Evolutionary conservation across 768 basidiomycete genomes (phyloP).

Genomic region (Tulasnella calospora): DNA sequence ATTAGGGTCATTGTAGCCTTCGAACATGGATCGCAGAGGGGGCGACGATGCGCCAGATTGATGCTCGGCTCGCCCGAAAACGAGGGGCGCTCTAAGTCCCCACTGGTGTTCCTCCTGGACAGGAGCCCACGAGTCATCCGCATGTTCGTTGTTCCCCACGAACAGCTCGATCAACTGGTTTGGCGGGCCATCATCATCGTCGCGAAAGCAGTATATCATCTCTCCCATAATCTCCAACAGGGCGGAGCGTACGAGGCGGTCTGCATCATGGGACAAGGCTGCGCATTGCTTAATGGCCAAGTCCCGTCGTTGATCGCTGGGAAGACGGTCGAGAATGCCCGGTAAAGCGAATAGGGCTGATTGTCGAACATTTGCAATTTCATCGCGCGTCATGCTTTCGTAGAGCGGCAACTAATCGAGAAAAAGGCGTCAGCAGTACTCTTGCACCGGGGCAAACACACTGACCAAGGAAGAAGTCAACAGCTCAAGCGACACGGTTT

Average conservation of each 20-base stretch:
- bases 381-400: slow-evolving; percentile 60
- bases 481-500: slow-evolving; percentile 74
- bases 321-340: slow-evolving; percentile 64
- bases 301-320: slow-evolving; percentile 50
- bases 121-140: background rate
- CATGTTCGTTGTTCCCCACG: slow-evolving; percentile 51
- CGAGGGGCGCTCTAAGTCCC: slow-evolving; percentile 8
- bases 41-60: slow-evolving; percentile 8
- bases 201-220: slow-evolving; percentile 75
- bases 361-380: slow-evolving; percentile 77
- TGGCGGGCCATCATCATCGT: slow-evolving; percentile 62
- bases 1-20: slow-evolving; percentile 26
- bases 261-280: slow-evolving; percentile 59
- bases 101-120: slow-evolving; percentile 19
- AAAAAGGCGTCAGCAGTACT: slow-evolving; percentile 9
- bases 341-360: slow-evolving; percentile 83
- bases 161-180: slow-evolving; percentile 69
- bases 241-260: slow-evolving; percentile 65
- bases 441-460: slow-evolving; percentile 14
- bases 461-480: slow-evolving; percentile 59
- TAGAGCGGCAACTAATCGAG: slow-evolving; percentile 68
- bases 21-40: slow-evolving; percentile 17
- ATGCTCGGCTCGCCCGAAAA: background rate
- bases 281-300: slow-evolving; percentile 64
- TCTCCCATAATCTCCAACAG: slow-evolving; percentile 86